Percentiles rank a stretch among this genome's conserved stretches.
Conservation (phyloP, 352 stramenopile genomes). For the Sclerospora graminicola region DNA sequence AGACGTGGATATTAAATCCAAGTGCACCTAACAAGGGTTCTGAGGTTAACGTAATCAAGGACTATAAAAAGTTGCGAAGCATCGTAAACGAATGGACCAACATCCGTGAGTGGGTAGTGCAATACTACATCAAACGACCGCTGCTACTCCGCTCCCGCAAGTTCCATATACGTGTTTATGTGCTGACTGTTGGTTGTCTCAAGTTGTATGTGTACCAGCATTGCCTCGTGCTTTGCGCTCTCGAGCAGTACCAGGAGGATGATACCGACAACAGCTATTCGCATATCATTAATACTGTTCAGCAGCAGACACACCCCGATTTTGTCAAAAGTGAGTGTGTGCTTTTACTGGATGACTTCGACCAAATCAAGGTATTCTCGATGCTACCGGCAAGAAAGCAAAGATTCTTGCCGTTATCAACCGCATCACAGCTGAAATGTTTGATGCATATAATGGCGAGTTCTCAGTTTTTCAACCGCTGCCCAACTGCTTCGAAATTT, state of each 20-base stretch:
- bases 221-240: conserved; percentile 41
- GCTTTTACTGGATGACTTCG: conserved; percentile 50
- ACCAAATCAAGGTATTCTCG: conserved; percentile 26
- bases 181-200: conserved; percentile 38
- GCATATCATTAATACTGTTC: conserved; percentile 76
- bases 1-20: conserved; percentile 67
- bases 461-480: too few relatives aligned
- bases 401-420: conserved; percentile 54
- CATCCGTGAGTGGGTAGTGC: conserved; percentile 58
- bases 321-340: conserved; percentile 69
- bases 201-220: conserved; percentile 68
- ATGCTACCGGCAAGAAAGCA: conserved; percentile 28
- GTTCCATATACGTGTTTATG: conserved; percentile 63
- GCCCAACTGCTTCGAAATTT: too few relatives aligned
- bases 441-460: too few relatives aligned
- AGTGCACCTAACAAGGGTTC: conserved; percentile 65
- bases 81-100: too few relatives aligned
- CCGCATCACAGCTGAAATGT: too few relatives aligned
- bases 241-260: conserved; percentile 48
- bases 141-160: too few relatives aligned
- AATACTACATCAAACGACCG: conserved; percentile 41
- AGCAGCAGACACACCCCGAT: conserved; percentile 53
- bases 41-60: too few relatives aligned
- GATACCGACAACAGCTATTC: conserved; percentile 54
- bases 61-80: too few relatives aligned